Conservation (phyloP, 768 basidiomycete species). For the Suillus subalutaceus region DNA sequence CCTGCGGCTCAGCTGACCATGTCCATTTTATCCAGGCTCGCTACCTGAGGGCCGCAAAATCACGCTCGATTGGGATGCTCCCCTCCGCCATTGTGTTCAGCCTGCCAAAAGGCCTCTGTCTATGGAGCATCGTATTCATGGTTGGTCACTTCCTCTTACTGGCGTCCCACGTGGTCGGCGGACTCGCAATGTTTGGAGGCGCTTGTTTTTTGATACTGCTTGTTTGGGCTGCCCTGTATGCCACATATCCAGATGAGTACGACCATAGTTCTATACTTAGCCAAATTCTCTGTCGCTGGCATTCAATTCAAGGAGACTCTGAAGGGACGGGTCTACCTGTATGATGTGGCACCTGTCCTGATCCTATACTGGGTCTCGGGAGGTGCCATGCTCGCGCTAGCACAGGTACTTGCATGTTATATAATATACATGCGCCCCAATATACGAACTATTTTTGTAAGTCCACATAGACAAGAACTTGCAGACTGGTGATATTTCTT, state of each 20-base stretch:
- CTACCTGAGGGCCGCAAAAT: conserved; percentile 37
- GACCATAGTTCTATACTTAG: conserved; percentile 3
- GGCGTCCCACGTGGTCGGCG: conserved; percentile 6
- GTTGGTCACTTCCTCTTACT: conserved; percentile 30
- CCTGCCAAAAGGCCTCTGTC: conserved; percentile 53
- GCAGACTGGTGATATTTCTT: background rate
- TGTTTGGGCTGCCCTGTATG: background rate
- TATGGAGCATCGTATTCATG: conserved; percentile 47
- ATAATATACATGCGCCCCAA: background rate
- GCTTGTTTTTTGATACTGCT: background rate
- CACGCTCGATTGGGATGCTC: conserved; percentile 49
- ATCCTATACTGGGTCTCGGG: background rate
- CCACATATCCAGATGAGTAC: background rate
- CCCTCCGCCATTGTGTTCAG: conserved; percentile 52
- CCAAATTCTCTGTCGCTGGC: background rate
- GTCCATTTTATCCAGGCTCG: conserved; percentile 23
- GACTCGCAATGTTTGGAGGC: conserved; percentile 10
- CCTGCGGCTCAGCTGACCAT: conserved; percentile 11
- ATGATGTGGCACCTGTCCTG: background rate
- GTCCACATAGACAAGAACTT: background rate
- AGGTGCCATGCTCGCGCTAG: background rate
- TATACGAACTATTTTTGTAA: background rate
- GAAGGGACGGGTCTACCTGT: background rate
- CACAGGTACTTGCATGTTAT: background rate
- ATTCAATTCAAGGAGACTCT: background rate